phyloP scores from a whole-genome alignment of 2,329 filamentous ascomycete species.

The Phialemoniopsis sp. region DNA sequence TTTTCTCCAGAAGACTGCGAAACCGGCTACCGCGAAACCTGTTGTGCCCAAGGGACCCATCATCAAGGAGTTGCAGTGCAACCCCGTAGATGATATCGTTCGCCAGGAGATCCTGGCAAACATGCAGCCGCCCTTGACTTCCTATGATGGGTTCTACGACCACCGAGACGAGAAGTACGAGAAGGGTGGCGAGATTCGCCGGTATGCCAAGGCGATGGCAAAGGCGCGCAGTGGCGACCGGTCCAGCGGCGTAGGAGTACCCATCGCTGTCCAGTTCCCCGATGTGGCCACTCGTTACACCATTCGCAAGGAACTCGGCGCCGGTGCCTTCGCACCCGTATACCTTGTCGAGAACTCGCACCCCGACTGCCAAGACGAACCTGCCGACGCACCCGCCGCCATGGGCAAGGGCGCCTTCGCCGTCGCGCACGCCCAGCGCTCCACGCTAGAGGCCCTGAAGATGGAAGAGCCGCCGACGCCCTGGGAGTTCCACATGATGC shows the following conservation, averaged over 20 bases:
- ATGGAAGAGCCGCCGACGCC: conserved; percentile 85
- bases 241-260: conserved; percentile 50
- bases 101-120: conserved; percentile 71
- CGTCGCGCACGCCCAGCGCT: conserved; percentile 45
- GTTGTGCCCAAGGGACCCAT: conserved; percentile 61
- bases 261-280: conserved; percentile 65
- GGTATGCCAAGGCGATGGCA: conserved; percentile 65
- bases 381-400: conserved; percentile 33
- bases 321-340: conserved; percentile 91
- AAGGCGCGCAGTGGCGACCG: conserved; percentile 61
- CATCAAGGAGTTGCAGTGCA: conserved; percentile 79
- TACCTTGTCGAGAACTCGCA: conserved; percentile 80
- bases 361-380: conserved; percentile 39
- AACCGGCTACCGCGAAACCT: conserved; percentile 26
- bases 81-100: conserved; percentile 77
- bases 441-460: conserved; percentile 78
- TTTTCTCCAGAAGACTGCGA: conserved; percentile 36
- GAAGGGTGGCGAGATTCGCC: conserved; percentile 72
- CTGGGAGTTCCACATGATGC: conserved; percentile 98
- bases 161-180: conserved; percentile 61
- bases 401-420: conserved; percentile 61
- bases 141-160: conserved; percentile 78
- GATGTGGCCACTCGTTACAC: conserved; percentile 66
- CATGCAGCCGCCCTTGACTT: conserved; percentile 66
- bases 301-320: conserved; percentile 80